Evolutionary conservation across 768 basidiomycete species (phyloP), one percentile per base, ranked within the genome.

Genomic region (Daedaleopsis sinensis): DNA sequence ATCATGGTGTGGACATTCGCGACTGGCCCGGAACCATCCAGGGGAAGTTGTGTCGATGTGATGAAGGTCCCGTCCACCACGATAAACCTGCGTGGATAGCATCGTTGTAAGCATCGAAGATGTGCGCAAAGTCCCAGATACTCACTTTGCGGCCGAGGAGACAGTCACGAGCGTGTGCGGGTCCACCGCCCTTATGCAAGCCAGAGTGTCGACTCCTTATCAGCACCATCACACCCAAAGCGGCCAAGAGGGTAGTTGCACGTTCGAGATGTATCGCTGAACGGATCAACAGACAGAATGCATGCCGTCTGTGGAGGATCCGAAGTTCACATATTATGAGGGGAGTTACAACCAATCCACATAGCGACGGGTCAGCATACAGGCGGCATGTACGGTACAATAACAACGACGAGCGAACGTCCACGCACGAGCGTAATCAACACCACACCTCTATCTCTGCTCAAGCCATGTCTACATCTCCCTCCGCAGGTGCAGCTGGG

Each of bases 1-100:
- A 80, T 79, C 61, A 84, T 75, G 43, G 79, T 75, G 57, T 80
- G 80, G 0, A 78, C 81, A 24, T 78, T 69, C 6, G 80, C 80
- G 1, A 74, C 71, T 0, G 76, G 76, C 0, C 77, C 79, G 1
- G 69, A 62, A 0, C 79, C 79, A 49, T 75, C 73, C 15, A 83
- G 65, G 5, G 74, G 73, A 2, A 84, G 76, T 15, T 76, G 72
- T 39, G 71, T 68, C 2, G 74, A 68, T 0, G 72, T 74, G 53
- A 84, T 73, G 67, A 75, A 80, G n/a, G 73, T 79, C 3, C 82
- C 82, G 56, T 84, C 82, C 11, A 81, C 78, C 12, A 82, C 80
- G 50, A 78, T 66, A 55, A 71, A 78, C 57, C 79, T 78, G 21
- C 15, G 19, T 24, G 18, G 27, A 32, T 32, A 32, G 27, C 7